Evolutionary conservation across 768 basidiomycete genomes (phyloP).

Genomic region (Boletus sp.): DNA sequence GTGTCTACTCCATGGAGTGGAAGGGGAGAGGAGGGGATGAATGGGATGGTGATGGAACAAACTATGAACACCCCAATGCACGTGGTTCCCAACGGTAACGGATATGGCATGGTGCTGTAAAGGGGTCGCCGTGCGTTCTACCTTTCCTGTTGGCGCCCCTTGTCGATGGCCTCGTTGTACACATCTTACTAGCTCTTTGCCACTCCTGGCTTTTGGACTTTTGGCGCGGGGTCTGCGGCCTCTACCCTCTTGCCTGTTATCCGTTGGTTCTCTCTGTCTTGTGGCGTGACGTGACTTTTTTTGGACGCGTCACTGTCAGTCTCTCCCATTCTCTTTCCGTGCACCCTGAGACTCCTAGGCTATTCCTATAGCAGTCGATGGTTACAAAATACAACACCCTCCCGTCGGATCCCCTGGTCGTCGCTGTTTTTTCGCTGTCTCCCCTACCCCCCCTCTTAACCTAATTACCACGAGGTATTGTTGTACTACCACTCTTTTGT

Average conservation of each 20-base stretch:
- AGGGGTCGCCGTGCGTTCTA: slow-evolving; percentile 4
- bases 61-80: slow-evolving; percentile 36
- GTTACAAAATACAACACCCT: slow-evolving; percentile 5
- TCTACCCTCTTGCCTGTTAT: slow-evolving; percentile 8
- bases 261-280: slow-evolving; percentile 13
- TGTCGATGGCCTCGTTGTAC: slow-evolving; percentile 7
- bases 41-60: slow-evolving; percentile 35
- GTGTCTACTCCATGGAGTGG: slow-evolving; percentile 25
- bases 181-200: slow-evolving; percentile 9
- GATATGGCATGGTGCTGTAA: slow-evolving; percentile 40
- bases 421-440: slow-evolving; percentile 6
- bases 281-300: slow-evolving; percentile 11
- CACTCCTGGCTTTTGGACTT: slow-evolving; percentile 12
- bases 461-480: slow-evolving; percentile 16
- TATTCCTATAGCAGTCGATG: slow-evolving; percentile 16
- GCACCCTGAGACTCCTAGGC: neutral
- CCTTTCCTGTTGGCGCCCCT: neutral
- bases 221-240: slow-evolving; percentile 10
- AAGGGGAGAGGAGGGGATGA: slow-evolving; percentile 30
- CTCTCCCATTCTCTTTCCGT: slow-evolving; percentile 1
- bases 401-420: neutral
- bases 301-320: slow-evolving; percentile 12
- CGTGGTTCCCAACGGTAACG: slow-evolving; percentile 36
- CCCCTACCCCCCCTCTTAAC: neutral
- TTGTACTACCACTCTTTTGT: slow-evolving; percentile 29